These are phyloP conservation scores for Podila clonocystis DNA, from an alignment of 192 early-diverging fungal species.

Conservation along the genomic window DNA sequence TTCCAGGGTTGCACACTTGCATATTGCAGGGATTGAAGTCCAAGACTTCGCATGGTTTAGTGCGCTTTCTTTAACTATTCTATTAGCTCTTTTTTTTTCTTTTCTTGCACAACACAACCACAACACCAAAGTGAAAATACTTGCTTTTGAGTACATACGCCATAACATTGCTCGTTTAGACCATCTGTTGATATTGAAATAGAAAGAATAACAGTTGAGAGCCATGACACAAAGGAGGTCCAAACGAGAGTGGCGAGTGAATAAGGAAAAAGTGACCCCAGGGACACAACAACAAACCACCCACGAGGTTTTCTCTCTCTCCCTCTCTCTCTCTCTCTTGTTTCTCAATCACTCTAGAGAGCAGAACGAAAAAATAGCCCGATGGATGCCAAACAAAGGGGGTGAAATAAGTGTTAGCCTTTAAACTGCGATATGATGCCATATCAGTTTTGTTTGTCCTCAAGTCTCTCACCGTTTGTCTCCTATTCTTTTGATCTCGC, in stretches of 20 bases:
- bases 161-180: constrained; percentile 10
- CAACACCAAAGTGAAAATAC: no score
- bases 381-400: no score
- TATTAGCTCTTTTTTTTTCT: no score
- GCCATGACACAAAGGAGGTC: not conserved
- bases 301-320: not conserved
- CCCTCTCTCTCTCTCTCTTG: no score
- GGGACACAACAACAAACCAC: not conserved
- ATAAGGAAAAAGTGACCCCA: constrained; percentile 5
- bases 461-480: not conserved
- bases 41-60: no score
- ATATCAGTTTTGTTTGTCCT: constrained; percentile 29
- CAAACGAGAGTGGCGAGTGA: constrained; percentile 1
- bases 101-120: no score
- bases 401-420: no score
- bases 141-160: not conserved
- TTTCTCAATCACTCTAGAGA: not conserved
- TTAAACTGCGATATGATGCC: constrained; percentile 46
- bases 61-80: no score
- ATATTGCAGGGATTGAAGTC: no score
- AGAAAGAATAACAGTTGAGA: not conserved
- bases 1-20: not conserved
- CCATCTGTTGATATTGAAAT: constrained; percentile 7
- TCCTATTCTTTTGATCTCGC: not conserved
- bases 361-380: not conserved